Evolutionary conservation across 345 rosid species (phyloP), one percentile per base, ranked within the genome.

Genomic region (Eucalyptus coolabah): DNA sequence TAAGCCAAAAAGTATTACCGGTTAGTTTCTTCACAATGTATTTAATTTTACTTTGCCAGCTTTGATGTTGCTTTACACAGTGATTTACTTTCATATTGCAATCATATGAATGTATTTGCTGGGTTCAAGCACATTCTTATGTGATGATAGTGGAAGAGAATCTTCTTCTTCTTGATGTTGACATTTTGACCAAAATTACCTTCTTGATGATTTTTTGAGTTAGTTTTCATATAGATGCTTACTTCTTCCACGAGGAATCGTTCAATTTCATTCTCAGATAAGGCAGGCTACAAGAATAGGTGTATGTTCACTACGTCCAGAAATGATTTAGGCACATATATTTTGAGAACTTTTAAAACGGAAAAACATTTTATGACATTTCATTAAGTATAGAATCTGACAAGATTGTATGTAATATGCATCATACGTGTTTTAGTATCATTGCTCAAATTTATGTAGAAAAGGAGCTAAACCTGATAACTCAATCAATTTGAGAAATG

Each of bases 1-100:
- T 24, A 97, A 95, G 92, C 93, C 93, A 13, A 90, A 87, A 87
- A 40, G 56, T 49, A 32, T 89, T 82, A 44, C 85, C 6, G 89
- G 91, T 90, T 87, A 89, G 90, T 87, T 51, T 86, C 85, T 83
- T 40, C 45, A 21, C 40, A 23, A 9, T 12, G 47, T 42, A 23
- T 53, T 51, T 24, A 80, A 19, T 50, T 80, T 53, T 80, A n/a
- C 32, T 60, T 45, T 83, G 42, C 24, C 59, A 82, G 40, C 49
- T 88, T 44, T 40, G 47, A 77, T 77, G 47, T 23, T 40, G 85
- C 47, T 77, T 77, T 77, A 40, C 47, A 40, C 47, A 21, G 83
- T 40, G 30, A 77, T 77, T 72, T 21, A 77, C 47, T 77, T 37
- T 77, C 83, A 77, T 37, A 37, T 21, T 77, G 45, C 45, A 37